Conservation (phyloP, 805 yeast genomes). For the Candida khao-thaluensis region DNA sequence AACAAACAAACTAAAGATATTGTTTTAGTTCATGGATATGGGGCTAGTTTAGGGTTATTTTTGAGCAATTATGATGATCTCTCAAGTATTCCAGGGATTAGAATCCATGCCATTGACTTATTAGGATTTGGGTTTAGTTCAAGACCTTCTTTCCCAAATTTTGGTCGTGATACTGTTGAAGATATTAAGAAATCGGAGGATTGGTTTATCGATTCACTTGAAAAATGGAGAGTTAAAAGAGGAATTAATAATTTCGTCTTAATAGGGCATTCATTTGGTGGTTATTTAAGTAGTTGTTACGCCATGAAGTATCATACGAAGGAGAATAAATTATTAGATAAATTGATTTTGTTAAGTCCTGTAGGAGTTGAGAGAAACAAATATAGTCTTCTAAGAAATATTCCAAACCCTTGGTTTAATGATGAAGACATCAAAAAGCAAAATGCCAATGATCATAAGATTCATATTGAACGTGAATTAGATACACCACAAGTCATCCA, state of each 20-base stretch:
- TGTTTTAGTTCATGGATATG: slow-evolving; percentile 88
- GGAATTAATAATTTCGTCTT: slow-evolving; percentile 34
- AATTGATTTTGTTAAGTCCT: slow-evolving; percentile 42
- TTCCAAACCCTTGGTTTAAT: slow-evolving; percentile 14
- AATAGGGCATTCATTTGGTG: slow-evolving; percentile 48
- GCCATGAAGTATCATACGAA: slow-evolving; percentile 39
- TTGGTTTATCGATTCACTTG: slow-evolving; percentile 45
- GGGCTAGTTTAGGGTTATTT: slow-evolving; percentile 85
- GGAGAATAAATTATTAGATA: slow-evolving; percentile 26
- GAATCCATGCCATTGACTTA: slow-evolving; percentile 67
- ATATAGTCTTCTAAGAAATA: slow-evolving; percentile 26
- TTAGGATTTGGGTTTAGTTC: slow-evolving; percentile 73
- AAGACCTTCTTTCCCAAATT: slow-evolving; percentile 47
- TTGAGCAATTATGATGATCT: slow-evolving; percentile 61
- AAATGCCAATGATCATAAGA: slow-evolving; percentile 15
- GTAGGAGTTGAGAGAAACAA: slow-evolving; percentile 42
- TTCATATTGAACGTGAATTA: slow-evolving; percentile 16
- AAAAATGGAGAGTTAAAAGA: slow-evolving; percentile 41
- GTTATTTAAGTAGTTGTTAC: slow-evolving; percentile 43
- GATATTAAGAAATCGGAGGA: slow-evolving; percentile 39
- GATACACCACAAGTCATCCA: slow-evolving; percentile 8
- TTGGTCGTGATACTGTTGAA: slow-evolving; percentile 27
- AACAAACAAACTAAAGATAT: slow-evolving; percentile 40
- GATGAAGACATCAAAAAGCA: slow-evolving; percentile 16
- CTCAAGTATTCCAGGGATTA: slow-evolving; percentile 50